A percentile compares a stretch with the other conserved stretches of the same genome.
Evolutionary conservation across 441 rosid species (phyloP).

Genomic region (Jatropha podagrica): DNA sequence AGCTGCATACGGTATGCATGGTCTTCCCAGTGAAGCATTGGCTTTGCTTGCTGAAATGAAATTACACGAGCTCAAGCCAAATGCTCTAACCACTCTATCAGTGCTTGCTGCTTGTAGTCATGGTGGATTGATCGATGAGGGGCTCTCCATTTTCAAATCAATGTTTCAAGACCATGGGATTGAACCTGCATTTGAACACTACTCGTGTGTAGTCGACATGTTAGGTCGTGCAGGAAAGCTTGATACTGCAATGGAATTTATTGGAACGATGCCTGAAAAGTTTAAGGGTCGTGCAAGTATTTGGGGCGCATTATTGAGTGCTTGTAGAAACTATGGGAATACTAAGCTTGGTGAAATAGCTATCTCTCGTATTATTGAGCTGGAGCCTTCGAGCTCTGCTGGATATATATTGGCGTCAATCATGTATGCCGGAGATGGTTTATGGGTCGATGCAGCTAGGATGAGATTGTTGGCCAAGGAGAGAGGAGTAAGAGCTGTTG

Average conservation of each 20-base stretch:
- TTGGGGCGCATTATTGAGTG: slow-evolving; percentile 27
- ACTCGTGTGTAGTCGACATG: slow-evolving; percentile 19
- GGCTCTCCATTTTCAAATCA: slow-evolving; percentile 24
- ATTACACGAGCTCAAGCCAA: slow-evolving; percentile 10
- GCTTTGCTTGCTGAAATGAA: slow-evolving; percentile 26
- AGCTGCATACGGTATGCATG: slow-evolving; percentile 26
- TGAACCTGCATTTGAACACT: slow-evolving; percentile 21
- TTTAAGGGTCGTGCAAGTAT: slow-evolving; percentile 25
- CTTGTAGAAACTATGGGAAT: slow-evolving; percentile 19
- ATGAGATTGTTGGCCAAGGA: slow-evolving; percentile 22
- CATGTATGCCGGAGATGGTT: slow-evolving; percentile 22
- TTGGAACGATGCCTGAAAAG: slow-evolving; percentile 19
- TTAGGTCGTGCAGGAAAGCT: slow-evolving; percentile 28
- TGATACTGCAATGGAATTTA: slow-evolving; percentile 15
- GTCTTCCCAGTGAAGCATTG: slow-evolving; percentile 23
- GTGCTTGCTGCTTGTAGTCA: slow-evolving; percentile 27
- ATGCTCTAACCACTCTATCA: slow-evolving; percentile 20
- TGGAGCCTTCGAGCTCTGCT: slow-evolving; percentile 15
- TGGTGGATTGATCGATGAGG: slow-evolving; percentile 23
- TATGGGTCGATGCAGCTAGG: slow-evolving; percentile 25
- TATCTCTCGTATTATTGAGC: slow-evolving; percentile 9
- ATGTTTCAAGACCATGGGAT: slow-evolving; percentile 24
- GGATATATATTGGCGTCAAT: slow-evolving; percentile 25
- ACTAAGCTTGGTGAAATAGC: slow-evolving; percentile 15
- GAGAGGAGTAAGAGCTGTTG: slow-evolving; percentile 15